Evolutionary conservation across 2,329 filamentous ascomycete species (phyloP), one percentile per base, ranked within the genome.

Genomic region (Stagonosporopsis tanaceti): DNA sequence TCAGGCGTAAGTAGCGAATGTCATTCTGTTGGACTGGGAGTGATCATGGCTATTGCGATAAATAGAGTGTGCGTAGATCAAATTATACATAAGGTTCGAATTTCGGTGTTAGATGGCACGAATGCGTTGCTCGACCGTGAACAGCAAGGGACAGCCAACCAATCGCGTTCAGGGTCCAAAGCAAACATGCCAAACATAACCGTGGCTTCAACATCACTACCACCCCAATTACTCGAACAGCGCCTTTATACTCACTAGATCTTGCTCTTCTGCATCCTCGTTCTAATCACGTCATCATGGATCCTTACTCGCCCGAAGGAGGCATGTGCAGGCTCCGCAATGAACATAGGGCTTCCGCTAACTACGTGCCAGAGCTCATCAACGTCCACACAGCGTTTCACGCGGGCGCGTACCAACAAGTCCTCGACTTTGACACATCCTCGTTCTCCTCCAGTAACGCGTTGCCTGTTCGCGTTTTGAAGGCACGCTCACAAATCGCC

Each of bases 331-430:
- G 14, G n/a, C 51, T 42, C 50, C 47, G 32, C 34, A 30, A 32
- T 27, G 40, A 25, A 40, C 17, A 14, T 34, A 35, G 22, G 7
- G 28, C 20, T 25, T 51, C 50, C 41, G 62, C 65, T 71, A 64
- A 68, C 53, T 28, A 25, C 47, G 24, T 14, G 25, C 52, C 70
- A 87, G 86, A 89, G 77, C 85, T 89, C 69, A 82, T 88, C 72
- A 88, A 87, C 80, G 85, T 88, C 73, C 85, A 87, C 79, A 87
- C 84, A 70, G 84, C 85, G 74, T 88, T 87, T 79, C 82, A 87
- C 78, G 85, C 87, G 77, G 93, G 91, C 74, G 93, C 96, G 82
- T 97, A 92, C 84, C 85, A 91, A 73, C 84, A 89, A 73, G 93
- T 96, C 63, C 78, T 96, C 78, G 89, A 95, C 80, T 96, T 93